phyloP scores from a whole-genome alignment of 2,329 filamentous ascomycete genomes.

The Xylaria sp. region DNA sequence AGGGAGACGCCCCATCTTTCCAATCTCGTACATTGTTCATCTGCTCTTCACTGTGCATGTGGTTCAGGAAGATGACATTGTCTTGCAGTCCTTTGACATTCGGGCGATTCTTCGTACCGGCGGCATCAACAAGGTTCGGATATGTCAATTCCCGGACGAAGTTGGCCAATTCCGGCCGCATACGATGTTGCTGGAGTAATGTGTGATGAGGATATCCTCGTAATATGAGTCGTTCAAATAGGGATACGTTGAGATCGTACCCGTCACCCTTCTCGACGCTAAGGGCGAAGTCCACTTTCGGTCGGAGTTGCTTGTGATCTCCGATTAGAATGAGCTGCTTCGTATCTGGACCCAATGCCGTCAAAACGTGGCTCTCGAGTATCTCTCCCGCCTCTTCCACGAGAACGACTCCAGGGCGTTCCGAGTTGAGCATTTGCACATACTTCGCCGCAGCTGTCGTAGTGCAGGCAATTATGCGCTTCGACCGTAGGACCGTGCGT shows the following conservation, averaged over 20 bases:
- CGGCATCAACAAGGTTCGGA: slow-evolving; percentile 71
- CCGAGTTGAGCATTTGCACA: slow-evolving; percentile 60
- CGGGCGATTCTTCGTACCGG: slow-evolving; percentile 51
- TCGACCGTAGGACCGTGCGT: slow-evolving; percentile 47
- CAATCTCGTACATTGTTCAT: slow-evolving; percentile 58
- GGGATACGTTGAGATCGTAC: slow-evolving; percentile 72
- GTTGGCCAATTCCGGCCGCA: slow-evolving; percentile 73
- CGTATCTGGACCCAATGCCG: slow-evolving; percentile 35
- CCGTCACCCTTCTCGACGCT: slow-evolving; percentile 72
- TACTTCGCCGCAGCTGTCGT: slow-evolving; percentile 76
- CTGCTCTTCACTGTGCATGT: slow-evolving; percentile 64
- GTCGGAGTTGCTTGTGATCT: slow-evolving; percentile 78
- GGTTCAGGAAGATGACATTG: slow-evolving; percentile 73
- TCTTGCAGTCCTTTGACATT: slow-evolving; percentile 66
- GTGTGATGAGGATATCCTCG: slow-evolving; percentile 64
- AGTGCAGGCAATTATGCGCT: slow-evolving; percentile 73
- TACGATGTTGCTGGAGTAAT: slow-evolving; percentile 72
- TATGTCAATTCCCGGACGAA: slow-evolving; percentile 70
- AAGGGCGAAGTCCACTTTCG: slow-evolving; percentile 71
- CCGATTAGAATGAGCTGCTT: slow-evolving; percentile 75
- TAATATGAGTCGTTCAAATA: slow-evolving; percentile 75
- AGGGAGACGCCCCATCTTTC: slow-evolving; percentile 59
- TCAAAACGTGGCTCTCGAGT: slow-evolving; percentile 40
- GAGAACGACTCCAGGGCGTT: slow-evolving; percentile 67
- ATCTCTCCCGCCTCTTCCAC: slow-evolving; percentile 53